Evolutionary conservation across 1,284 basidiomycete species (phyloP).

Genomic region (Coniophora puteana): DNA sequence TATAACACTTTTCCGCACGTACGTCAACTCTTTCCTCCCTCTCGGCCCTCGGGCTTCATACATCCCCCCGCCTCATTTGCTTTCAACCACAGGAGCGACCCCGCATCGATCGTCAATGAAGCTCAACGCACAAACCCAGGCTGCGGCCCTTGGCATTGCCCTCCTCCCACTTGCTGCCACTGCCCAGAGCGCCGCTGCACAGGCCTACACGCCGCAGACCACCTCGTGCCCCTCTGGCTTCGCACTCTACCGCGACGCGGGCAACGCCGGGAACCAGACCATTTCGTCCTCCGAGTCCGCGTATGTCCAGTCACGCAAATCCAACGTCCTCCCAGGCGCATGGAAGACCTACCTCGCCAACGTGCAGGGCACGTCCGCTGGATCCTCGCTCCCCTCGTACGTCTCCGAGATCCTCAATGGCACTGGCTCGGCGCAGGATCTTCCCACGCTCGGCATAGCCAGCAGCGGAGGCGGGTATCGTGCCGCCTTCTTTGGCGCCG

Average conservation of each 20-base stretch:
- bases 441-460: constrained; percentile 39
- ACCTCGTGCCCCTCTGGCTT: constrained; percentile 27
- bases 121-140: too few species aligned
- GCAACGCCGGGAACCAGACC: constrained; percentile 22
- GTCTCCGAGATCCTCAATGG: constrained; percentile 31
- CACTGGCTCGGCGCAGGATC: constrained; percentile 13
- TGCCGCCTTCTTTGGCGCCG: constrained; percentile 48
- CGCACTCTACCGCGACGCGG: constrained; percentile 29
- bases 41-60: too few species aligned
- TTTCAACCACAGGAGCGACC: too few species aligned
- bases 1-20: too few species aligned
- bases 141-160: too few species aligned
- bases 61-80: too few species aligned
- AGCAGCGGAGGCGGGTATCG: constrained; percentile 45
- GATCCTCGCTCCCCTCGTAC: constrained; percentile 27
- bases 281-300: constrained; percentile 26
- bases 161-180: too few species aligned
- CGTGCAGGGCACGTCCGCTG: constrained; percentile 24
- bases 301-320: constrained; percentile 28
- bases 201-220: constrained; percentile 22
- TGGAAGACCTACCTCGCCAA: constrained; percentile 32
- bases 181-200: constrained; percentile 22
- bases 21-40: too few species aligned
- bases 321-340: constrained; percentile 25
- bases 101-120: too few species aligned